These are phyloP conservation scores for Kwoniella sp. DNA, from an alignment of 768 basidiomycete species.

Conservation along the genomic window DNA sequence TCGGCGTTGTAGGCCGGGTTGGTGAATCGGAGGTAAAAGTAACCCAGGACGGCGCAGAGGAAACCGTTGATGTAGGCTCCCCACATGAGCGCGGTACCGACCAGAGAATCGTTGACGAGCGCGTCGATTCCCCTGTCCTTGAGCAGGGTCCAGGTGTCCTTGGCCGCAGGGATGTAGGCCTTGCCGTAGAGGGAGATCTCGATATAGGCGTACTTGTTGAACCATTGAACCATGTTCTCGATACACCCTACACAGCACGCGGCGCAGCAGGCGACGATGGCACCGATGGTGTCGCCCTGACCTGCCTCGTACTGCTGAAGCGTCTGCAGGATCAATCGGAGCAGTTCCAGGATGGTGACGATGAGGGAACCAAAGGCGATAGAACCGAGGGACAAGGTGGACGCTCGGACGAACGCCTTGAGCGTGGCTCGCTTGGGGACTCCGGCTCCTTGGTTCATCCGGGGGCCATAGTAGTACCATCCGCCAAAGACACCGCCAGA, in stretches of 20 bases:
- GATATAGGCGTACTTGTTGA: slow-evolving; percentile 59
- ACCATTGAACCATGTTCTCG: slow-evolving; percentile 66
- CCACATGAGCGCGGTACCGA: slow-evolving; percentile 68
- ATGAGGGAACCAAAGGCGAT: slow-evolving; percentile 81
- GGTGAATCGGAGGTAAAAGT: slow-evolving; percentile 67
- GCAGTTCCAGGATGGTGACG: slow-evolving; percentile 70
- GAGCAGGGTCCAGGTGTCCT: slow-evolving; percentile 75
- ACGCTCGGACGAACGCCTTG: slow-evolving; percentile 67
- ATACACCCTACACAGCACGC: slow-evolving; percentile 72
- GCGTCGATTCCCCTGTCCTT: slow-evolving; percentile 73
- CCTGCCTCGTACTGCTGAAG: slow-evolving; percentile 44
- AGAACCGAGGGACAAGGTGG: slow-evolving; percentile 73
- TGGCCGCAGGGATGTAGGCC: slow-evolving; percentile 71
- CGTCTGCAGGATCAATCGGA: slow-evolving; percentile 59
- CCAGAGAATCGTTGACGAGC: slow-evolving; percentile 74
- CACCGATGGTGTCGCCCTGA: slow-evolving; percentile 56
- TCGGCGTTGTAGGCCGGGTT: slow-evolving; percentile 67
- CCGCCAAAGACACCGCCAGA: slow-evolving; percentile 72
- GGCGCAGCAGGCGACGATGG: slow-evolving; percentile 68
- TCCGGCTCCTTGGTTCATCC: slow-evolving; percentile 58
- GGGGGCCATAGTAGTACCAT: slow-evolving; percentile 83
- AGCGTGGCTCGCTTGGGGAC: slow-evolving; percentile 66
- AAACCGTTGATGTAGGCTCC: slow-evolving; percentile 76
- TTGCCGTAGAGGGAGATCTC: slow-evolving; percentile 67
- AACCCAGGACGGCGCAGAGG: slow-evolving; percentile 68